Base-by-base conservation (phyloP, 352 stramenopile genomes). In the Phytophthora palmivora region DNA sequence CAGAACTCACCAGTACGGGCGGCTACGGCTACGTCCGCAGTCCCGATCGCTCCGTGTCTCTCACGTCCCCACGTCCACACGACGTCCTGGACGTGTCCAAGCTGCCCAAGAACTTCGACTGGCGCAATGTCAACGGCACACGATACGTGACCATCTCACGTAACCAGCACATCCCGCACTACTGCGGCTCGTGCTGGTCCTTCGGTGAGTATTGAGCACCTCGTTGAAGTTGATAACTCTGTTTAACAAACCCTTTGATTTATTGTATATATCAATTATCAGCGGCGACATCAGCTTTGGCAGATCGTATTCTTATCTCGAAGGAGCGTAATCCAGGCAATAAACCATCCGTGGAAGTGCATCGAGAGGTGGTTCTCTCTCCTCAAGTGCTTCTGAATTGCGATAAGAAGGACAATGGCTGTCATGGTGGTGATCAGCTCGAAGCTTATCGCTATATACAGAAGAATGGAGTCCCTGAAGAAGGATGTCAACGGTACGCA, bases 401-500 rank as follows among this genome's bases (percentile, higher is more conserved):
- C 63, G 89, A 96, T 46, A 68, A 88, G 37, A 87, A 89, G 39
- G 85, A 93, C 79, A 62, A 86, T 28, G 87, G 87, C 32, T 99
- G 97, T 74, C 90, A 98, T 72, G 97, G 96, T 24, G 97, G 97
- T 32, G 88, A 92, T 66, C 87, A 96, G 48, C 72, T 97, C 18
- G 83, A 88, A 33, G 94, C 92, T 9, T 99, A 98, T 74, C 84
- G 91, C 61, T 97, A 85, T 63, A 97, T 97, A 28, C 79, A 97
- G 47, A 69, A 98, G 54, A 84, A 97, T 26, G 89, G 86, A 15
- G 86, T 99, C 30, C 94, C 95, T 0, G 97, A 98, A 57, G 96
- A 99, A 75, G 96, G 95, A 8, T 98, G 95, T 64, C 89, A 97
- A 67, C 82, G 90, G 3, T 99, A 99, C 74, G 59, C 89, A 32